Evolutionary conservation across 2,329 filamentous ascomycete species (phyloP).

Genomic region (Paecilomyces sp.): DNA sequence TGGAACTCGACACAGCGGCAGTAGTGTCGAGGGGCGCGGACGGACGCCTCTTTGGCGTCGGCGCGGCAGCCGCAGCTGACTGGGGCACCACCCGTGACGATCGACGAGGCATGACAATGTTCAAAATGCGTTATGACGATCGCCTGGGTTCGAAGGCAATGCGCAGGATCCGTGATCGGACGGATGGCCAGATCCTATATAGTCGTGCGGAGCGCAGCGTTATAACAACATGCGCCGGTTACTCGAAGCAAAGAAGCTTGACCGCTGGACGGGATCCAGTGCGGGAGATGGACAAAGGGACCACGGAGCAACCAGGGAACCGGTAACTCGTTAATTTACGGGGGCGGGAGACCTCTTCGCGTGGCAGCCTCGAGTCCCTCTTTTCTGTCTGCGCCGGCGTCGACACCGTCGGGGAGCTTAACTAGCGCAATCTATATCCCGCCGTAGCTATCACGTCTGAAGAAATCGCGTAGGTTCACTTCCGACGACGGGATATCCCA

Average conservation of each 20-base stretch:
- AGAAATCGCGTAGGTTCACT: neutral
- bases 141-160: neutral
- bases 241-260: slow-evolving; percentile 1
- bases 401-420: neutral
- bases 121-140: neutral
- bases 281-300: slow-evolving; percentile 14
- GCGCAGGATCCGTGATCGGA: neutral
- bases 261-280: slow-evolving; percentile 7
- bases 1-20: slow-evolving; percentile 18
- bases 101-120: slow-evolving; percentile 26
- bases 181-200: neutral
- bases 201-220: neutral
- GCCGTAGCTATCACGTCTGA: neutral
- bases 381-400: slow-evolving; percentile 5
- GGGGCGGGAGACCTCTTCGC: slow-evolving; percentile 13
- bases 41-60: slow-evolving; percentile 27
- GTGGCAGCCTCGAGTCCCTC: slow-evolving; percentile 8
- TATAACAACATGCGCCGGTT: neutral
- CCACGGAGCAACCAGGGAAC: slow-evolving; percentile 14
- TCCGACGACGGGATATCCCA: neutral
- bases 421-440: neutral
- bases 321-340: slow-evolving; percentile 15
- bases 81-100: slow-evolving; percentile 30
- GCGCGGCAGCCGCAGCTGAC: slow-evolving; percentile 20
- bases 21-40: slow-evolving; percentile 21